Percentiles rank a stretch among this genome's conserved stretches.
phyloP scores from a whole-genome alignment of 306 rosid species.

The Inga oerstediana region DNA sequence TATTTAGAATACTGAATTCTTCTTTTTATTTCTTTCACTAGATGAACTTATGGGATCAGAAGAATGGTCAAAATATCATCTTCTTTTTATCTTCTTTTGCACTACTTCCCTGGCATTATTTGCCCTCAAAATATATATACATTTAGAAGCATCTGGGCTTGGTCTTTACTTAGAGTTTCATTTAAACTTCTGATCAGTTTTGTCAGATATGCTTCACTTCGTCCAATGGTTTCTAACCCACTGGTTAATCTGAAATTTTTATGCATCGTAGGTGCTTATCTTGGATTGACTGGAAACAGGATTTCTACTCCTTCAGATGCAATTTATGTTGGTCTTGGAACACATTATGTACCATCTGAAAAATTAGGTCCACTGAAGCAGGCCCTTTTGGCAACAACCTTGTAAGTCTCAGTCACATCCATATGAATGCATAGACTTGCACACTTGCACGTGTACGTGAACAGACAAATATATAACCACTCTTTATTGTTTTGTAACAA shows the following conservation, averaged over 20 bases:
- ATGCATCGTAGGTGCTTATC: constrained; percentile 74
- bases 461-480: neutral
- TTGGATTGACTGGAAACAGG: constrained; percentile 96
- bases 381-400: constrained; percentile 74
- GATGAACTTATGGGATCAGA: constrained; percentile 14
- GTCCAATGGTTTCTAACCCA: constrained; percentile 22
- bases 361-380: constrained; percentile 77
- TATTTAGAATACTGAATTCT: constrained; percentile 9
- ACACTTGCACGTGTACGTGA: too few relatives aligned
- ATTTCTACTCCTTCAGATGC: constrained; percentile 88
- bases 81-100: constrained; percentile 10
- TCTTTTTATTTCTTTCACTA: constrained; percentile 23
- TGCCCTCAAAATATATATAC: constrained; percentile 12
- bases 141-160: constrained; percentile 20
- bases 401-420: constrained; percentile 54
- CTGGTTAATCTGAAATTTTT: neutral
- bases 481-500: neutral
- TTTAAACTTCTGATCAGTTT: neutral
- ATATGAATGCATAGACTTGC: neutral
- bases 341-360: constrained; percentile 90
- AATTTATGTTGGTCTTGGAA: constrained; percentile 83
- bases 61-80: constrained; percentile 12
- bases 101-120: neutral
- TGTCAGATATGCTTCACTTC: constrained; percentile 7
- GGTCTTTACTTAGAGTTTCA: constrained; percentile 7